Conservation (phyloP, 306 rosid species). For the Canavalia ensiformis region DNA sequence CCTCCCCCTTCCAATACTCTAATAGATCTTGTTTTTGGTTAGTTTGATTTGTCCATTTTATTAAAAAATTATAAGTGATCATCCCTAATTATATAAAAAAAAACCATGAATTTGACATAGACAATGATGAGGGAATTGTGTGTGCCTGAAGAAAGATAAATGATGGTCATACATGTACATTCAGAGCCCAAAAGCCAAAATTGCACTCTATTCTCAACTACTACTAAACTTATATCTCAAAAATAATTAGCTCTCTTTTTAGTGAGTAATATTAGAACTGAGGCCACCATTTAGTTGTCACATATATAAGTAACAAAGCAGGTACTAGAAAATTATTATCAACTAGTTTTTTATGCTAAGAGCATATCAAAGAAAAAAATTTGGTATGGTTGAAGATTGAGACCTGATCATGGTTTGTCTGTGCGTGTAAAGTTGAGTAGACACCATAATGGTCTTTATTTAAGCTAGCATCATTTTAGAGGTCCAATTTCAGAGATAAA, state of each 20-base stretch:
- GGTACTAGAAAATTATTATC: neutral
- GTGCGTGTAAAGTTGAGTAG: neutral
- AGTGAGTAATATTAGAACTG: constrained; percentile 10
- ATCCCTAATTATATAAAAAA: neutral
- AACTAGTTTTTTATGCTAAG: neutral
- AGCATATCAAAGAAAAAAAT: neutral
- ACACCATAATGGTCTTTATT: constrained; percentile 13
- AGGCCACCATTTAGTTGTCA: constrained; percentile 9
- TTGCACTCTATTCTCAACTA: neutral
- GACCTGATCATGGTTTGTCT: neutral
- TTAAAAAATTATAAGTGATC: constrained; percentile 5
- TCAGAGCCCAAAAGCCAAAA: neutral
- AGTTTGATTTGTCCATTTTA: constrained; percentile 20
- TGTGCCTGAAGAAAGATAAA: neutral
- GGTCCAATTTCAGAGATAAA: constrained; percentile 12
- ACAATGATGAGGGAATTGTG: constrained; percentile 15
- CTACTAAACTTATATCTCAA: neutral
- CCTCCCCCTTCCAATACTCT: neutral
- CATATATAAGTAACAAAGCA: neutral
- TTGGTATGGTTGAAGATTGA: constrained; percentile 2
- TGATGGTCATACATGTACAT: neutral
- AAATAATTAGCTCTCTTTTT: neutral
- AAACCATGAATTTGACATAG: constrained; percentile 10
- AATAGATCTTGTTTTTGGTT: neutral
- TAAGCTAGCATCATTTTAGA: constrained; percentile 1